Evolutionary conservation across 108 stramenopile genomes (phyloP), one percentile per base, ranked within the genome.

Genomic region (Cyclotella distinguenda): DNA sequence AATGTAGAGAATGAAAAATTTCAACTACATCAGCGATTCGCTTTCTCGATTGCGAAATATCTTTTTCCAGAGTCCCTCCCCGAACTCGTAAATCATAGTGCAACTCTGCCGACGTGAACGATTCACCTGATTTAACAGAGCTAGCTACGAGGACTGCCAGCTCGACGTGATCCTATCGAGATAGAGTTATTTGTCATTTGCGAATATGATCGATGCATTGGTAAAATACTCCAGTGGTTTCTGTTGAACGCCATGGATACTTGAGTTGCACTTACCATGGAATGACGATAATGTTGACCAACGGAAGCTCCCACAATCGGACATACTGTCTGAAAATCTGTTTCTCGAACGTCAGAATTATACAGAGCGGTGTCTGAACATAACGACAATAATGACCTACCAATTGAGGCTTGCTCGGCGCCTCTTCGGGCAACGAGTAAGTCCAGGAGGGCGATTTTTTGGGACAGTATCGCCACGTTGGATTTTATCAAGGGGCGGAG

Each of bases 231-330:
- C 5, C 3, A 43, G 4, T 5, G 10, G 19, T 19, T 34, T 38
- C 4, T 19, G 8, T 39, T 1, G 10, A 10, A 13, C 30, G 51
- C 2, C 2, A 5, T 42, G 40, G 2, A 13, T 53, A 18, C 19
- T 31, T 34, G 21, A 33, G 15, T 19, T 10, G 19, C 35, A 40
- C 48, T 35, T 25, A 64, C 63, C 82, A 97, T 80, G 43, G 87
- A 86, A 66, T 97, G 96, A 13, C 96, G 91, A 66, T 93, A 70
- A 70, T 97, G 96, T 44, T 89, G 89, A 15, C 94, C 96, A 23
- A 97, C 73, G 22, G 86, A 80, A 10, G 94, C 88, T 21, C 81
- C 72, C 28, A 91, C 87, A 31, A 95, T 68, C 1, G 89, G 82
- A 68, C 89, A 94, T 18, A 39, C 38, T 35, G 64, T 56, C 48